Conservation (phyloP, 164 flowering plant genomes). For the Liquidambar formosana region DNA sequence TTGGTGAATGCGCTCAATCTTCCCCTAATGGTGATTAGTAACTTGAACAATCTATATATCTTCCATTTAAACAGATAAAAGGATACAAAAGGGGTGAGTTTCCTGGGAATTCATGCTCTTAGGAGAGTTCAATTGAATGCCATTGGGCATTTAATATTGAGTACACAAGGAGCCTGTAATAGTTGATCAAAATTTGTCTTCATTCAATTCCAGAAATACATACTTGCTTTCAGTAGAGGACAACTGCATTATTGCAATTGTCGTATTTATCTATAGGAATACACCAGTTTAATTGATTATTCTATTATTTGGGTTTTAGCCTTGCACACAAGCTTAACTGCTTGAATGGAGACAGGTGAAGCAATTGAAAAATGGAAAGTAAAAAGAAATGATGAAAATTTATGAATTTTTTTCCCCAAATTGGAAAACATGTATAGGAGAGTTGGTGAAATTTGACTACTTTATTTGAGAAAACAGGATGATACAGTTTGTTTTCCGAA, state of each 20-base stretch:
- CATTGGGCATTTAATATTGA: slow-evolving; percentile 1
- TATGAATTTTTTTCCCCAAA: not conserved
- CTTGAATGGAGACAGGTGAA: not conserved
- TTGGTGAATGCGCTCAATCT: no score
- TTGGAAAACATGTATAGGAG: not conserved
- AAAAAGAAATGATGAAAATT: slow-evolving; percentile 1
- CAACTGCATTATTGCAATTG: slow-evolving; percentile 34
- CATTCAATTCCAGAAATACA: slow-evolving; percentile 12
- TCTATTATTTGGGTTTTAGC: not conserved
- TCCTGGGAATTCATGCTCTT: not conserved
- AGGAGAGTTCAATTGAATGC: not conserved
- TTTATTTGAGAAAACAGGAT: slow-evolving; percentile 18
- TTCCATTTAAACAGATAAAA: slow-evolving; percentile 1
- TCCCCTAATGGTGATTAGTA: no score
- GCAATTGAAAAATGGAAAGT: not conserved
- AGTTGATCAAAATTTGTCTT: slow-evolving; percentile 16
- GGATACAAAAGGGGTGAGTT: not conserved
- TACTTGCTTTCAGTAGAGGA: slow-evolving; percentile 9
- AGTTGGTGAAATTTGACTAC: slow-evolving; percentile 14
- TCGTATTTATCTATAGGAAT: slow-evolving; percentile 21
- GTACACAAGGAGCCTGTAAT: not conserved
- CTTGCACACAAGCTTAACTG: not conserved
- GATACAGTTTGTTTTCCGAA: slow-evolving; percentile 11
- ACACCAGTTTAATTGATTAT: slow-evolving; percentile 5
- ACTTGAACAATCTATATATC: not conserved